Percentiles rank a stretch among this genome's conserved stretches.
These are phyloP conservation scores for Eurotiales sp. DNA, from an alignment of 2,329 filamentous ascomycete genomes.

Conservation along the genomic window DNA sequence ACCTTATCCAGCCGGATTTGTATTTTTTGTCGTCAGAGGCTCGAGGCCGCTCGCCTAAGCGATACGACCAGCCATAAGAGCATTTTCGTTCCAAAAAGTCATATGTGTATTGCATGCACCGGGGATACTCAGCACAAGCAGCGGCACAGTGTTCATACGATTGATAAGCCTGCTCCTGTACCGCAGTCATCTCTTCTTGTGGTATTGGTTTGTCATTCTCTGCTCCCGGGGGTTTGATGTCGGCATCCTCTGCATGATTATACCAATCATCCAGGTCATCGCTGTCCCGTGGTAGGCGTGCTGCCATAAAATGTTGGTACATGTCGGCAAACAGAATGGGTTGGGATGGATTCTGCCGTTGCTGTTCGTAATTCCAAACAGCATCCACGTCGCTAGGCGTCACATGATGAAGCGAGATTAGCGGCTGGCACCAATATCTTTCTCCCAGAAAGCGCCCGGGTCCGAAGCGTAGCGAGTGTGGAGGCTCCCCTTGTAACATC, in stretches of 20 bases:
- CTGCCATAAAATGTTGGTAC: slow-evolving; percentile 48
- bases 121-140: slow-evolving; percentile 41
- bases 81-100: slow-evolving; percentile 7
- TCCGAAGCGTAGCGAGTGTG: slow-evolving; percentile 46
- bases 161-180: slow-evolving; percentile 46
- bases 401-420: slow-evolving; percentile 57
- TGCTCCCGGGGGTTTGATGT: slow-evolving; percentile 28
- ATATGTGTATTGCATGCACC: slow-evolving; percentile 35
- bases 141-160: slow-evolving; percentile 45
- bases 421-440: slow-evolving; percentile 54
- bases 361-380: slow-evolving; percentile 54
- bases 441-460: slow-evolving; percentile 16
- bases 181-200: slow-evolving; percentile 33
- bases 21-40: slow-evolving; percentile 9
- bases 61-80: slow-evolving; percentile 15
- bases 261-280: slow-evolving; percentile 49
- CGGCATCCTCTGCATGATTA: slow-evolving; percentile 50
- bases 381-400: slow-evolving; percentile 48
- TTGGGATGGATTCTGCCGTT: slow-evolving; percentile 29
- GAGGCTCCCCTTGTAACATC: slow-evolving; percentile 55
- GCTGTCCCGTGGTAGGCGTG: slow-evolving; percentile 34
- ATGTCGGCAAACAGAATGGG: slow-evolving; percentile 48
- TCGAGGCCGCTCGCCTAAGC: slow-evolving; percentile 8
- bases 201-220: slow-evolving; percentile 28
- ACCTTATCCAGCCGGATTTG: slow-evolving; percentile 12